Conservation (phyloP, 495 filamentous ascomycete genomes). For the Trichoderma reesei region DNA sequence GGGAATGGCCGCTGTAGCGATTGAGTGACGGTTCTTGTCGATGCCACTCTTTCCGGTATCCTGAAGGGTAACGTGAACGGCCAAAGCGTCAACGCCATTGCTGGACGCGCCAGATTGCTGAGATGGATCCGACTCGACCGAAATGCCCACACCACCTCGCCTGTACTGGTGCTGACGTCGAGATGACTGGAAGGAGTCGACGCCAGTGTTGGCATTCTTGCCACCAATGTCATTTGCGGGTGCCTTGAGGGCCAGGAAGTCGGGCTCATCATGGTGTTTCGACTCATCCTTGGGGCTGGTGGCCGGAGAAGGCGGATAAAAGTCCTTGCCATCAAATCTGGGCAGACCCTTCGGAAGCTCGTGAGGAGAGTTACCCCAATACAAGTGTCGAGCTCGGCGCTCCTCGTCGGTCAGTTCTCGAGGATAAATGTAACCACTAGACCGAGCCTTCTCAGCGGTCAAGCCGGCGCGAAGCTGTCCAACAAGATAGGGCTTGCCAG, state of each 20-base stretch:
- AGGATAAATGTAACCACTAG: constrained; percentile 36
- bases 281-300: background rate
- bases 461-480: constrained; percentile 31
- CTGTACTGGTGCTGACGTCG: background rate
- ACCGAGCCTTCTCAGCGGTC: constrained; percentile 22
- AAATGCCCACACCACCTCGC: background rate
- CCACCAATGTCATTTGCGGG: background rate
- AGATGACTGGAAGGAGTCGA: background rate
- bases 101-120: background rate
- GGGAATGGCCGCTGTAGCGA: background rate
- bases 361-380: constrained; percentile 40
- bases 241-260: background rate
- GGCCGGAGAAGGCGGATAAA: constrained; percentile 43
- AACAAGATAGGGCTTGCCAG: constrained; percentile 30
- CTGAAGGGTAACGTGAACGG: background rate
- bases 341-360: constrained; percentile 36
- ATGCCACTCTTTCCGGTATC: background rate
- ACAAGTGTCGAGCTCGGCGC: constrained; percentile 36
- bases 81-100: background rate
- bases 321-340: constrained; percentile 48
- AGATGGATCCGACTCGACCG: background rate
- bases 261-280: background rate
- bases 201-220: background rate
- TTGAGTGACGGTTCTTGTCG: background rate
- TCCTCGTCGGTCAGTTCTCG: constrained; percentile 40